phyloP scores from a whole-genome alignment of 768 basidiomycete genomes.

The Tremella yokohamensis region DNA sequence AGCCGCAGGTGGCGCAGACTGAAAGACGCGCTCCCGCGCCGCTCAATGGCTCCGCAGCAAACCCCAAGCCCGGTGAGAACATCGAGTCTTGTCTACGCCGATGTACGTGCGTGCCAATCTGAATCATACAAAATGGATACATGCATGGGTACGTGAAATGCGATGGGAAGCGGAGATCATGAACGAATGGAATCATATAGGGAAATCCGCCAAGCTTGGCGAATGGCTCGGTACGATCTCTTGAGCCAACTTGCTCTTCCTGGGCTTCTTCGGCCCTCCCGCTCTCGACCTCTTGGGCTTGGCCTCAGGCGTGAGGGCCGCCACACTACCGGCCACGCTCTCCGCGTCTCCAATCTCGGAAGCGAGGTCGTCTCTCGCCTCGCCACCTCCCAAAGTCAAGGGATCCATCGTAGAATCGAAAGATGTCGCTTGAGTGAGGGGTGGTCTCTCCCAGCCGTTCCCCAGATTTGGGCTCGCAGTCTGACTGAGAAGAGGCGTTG shows the following conservation, averaged over 20 bases:
- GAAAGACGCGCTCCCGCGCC: too few relatives aligned
- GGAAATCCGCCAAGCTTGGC: background rate
- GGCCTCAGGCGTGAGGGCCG: background rate
- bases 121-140: too few relatives aligned
- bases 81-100: too few relatives aligned
- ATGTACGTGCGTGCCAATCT: too few relatives aligned
- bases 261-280: constrained; percentile 21
- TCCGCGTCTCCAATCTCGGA: constrained; percentile 26
- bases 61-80: too few relatives aligned
- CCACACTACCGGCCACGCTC: constrained; percentile 8
- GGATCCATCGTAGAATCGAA: constrained; percentile 14
- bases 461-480: constrained; percentile 2
- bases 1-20: too few relatives aligned
- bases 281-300: background rate
- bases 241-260: constrained; percentile 40
- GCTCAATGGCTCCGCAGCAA: too few relatives aligned
- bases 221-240: constrained; percentile 27
- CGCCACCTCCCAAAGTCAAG: background rate
- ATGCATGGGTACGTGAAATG: too few relatives aligned
- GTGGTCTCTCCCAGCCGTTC: constrained; percentile 14
- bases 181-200: too few relatives aligned
- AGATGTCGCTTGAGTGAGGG: constrained; percentile 7
- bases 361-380: constrained; percentile 13
- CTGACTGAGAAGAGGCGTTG: constrained; percentile 1
- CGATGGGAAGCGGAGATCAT: too few relatives aligned